A percentile compares a stretch with the other conserved stretches of the same genome.
These are phyloP conservation scores for Pulveroboletus sp. DNA, from an alignment of 768 basidiomycete species.

Conservation along the genomic window DNA sequence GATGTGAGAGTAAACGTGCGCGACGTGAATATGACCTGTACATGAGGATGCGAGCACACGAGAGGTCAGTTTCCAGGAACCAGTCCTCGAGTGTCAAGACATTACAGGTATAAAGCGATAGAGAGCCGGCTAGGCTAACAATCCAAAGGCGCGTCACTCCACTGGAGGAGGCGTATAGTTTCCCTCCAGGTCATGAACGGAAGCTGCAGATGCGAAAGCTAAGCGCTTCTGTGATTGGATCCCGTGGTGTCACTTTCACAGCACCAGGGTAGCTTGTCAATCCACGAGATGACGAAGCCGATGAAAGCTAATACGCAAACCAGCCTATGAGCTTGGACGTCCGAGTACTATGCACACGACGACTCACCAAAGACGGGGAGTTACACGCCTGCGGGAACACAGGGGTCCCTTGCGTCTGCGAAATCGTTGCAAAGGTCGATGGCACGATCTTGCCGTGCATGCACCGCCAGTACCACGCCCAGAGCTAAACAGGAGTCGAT, in stretches of 20 bases:
- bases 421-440: conserved; percentile 31
- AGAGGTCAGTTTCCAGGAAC: conserved; percentile 6
- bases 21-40: neutral
- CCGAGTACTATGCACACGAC: neutral
- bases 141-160: conserved; percentile 22
- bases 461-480: conserved; percentile 23
- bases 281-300: conserved; percentile 23
- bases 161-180: conserved; percentile 11
- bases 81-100: conserved; percentile 6
- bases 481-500: conserved; percentile 13
- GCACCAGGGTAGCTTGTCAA: conserved; percentile 28
- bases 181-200: conserved; percentile 21
- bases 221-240: conserved; percentile 28
- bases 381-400: conserved; percentile 19
- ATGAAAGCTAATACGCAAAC: conserved; percentile 12
- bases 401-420: conserved; percentile 14
- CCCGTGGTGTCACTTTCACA: conserved; percentile 21
- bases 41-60: neutral
- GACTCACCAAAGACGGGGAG: conserved; percentile 27
- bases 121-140: neutral
- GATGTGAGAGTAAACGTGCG: conserved; percentile 8
- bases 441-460: conserved; percentile 19
- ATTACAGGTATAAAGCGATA: neutral
- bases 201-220: conserved; percentile 25
- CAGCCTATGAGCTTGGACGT: neutral